Evolutionary conservation across 352 stramenopile genomes (phyloP).

Genomic region (Globisporangium splendens): DNA sequence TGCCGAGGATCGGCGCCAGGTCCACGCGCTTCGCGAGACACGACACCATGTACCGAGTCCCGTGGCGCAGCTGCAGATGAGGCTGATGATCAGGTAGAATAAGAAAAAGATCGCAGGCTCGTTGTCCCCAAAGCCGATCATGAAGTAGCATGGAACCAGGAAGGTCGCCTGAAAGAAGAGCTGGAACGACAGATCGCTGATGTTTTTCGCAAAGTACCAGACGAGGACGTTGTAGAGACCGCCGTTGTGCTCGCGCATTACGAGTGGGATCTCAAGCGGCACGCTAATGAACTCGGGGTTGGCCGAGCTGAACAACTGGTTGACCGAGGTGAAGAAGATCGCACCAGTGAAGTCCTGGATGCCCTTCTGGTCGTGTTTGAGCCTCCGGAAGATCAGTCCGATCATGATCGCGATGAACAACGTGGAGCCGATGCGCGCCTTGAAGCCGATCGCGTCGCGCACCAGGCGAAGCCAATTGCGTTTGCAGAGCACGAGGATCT

Average conservation of each 20-base stretch:
- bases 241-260: conserved; percentile 30
- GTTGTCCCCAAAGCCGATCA: conserved; percentile 29
- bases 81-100: conserved; percentile 24
- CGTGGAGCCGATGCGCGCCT: conserved; percentile 24
- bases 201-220: conserved; percentile 42
- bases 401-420: conserved; percentile 33
- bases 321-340: conserved; percentile 35
- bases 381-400: conserved; percentile 32
- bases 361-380: conserved; percentile 23
- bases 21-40: conserved; percentile 24
- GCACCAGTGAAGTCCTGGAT: conserved; percentile 35
- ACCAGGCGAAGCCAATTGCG: conserved; percentile 29
- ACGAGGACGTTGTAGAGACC: conserved; percentile 28
- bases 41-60: conserved; percentile 31
- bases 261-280: conserved; percentile 33
- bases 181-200: conserved; percentile 32
- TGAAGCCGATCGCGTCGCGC: conserved; percentile 30
- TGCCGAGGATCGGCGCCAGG: conserved; percentile 25
- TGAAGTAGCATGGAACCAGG: conserved; percentile 33
- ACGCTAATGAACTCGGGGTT: conserved; percentile 33
- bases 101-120: conserved; percentile 31
- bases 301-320: conserved; percentile 27
- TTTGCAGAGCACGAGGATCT: conserved; percentile 25
- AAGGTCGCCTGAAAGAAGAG: conserved; percentile 30
- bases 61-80: conserved; percentile 20